Evolutionary conservation across 1,284 basidiomycete species (phyloP).

Genomic region (Cutaneotrichosporon spelunceum): DNA sequence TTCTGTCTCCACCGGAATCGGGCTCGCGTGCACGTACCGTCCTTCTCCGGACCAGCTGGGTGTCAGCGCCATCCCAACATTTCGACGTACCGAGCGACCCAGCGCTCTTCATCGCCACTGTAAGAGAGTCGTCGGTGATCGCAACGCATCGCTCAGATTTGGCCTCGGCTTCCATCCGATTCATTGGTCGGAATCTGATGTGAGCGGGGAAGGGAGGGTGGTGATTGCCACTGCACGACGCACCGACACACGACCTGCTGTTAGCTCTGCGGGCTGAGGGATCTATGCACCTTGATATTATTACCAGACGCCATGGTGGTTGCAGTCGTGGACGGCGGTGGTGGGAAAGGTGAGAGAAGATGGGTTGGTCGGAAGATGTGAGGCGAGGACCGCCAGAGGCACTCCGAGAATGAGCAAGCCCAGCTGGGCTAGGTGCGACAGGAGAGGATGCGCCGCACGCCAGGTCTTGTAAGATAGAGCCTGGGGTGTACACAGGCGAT

Average conservation of each 20-base stretch:
- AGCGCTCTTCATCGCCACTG: constrained; percentile 67
- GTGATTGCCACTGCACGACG: constrained; percentile 7
- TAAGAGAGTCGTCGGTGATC: constrained; percentile 78
- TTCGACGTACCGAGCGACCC: constrained; percentile 63
- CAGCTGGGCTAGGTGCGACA: background rate
- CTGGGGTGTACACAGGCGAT: background rate
- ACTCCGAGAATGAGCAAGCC: background rate
- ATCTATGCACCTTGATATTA: constrained; percentile 53
- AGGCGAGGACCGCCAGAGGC: background rate
- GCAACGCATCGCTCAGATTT: constrained; percentile 86
- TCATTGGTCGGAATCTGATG: constrained; percentile 86
- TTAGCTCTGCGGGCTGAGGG: background rate
- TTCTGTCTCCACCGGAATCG: constrained; percentile 10
- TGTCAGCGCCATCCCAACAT: constrained; percentile 11
- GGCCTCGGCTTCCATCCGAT: constrained; percentile 84
- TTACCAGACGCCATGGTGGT: constrained; percentile 46
- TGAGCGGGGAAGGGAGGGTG: background rate
- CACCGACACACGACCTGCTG: constrained; percentile 23
- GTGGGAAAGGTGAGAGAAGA: background rate
- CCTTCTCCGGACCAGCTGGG: constrained; percentile 51
- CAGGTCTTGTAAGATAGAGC: background rate
- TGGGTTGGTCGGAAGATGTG: background rate
- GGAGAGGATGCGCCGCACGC: background rate
- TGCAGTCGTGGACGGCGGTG: constrained; percentile 3
- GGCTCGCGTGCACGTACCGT: constrained; percentile 30